A percentile compares a stretch with the other conserved stretches of the same genome.
These are phyloP conservation scores for Beta corolliflora DNA, from an alignment of 179 eudicot genomes.

Conservation along the genomic window DNA sequence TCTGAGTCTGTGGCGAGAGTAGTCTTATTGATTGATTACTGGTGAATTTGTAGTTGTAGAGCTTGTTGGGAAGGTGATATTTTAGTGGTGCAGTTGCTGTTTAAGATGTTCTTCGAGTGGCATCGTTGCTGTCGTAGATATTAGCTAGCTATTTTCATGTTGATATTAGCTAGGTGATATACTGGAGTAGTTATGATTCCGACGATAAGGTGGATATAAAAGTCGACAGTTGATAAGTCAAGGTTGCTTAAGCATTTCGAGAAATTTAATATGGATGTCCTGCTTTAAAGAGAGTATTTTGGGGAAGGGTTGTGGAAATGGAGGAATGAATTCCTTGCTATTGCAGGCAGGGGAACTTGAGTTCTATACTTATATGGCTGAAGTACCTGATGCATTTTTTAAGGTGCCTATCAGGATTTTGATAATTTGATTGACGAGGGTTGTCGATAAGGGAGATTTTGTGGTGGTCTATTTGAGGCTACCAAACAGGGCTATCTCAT, in stretches of 20 bases:
- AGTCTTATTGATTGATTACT: neutral
- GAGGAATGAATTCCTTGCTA: neutral
- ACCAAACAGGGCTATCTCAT: neutral
- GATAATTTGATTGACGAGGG: neutral
- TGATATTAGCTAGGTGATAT: neutral
- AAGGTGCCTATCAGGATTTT: no score
- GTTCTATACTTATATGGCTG: neutral
- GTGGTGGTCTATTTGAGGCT: neutral
- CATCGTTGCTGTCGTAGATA: neutral
- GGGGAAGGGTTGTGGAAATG: neutral
- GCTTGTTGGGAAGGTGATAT: neutral
- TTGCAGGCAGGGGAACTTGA: neutral
- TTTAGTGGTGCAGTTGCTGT: neutral
- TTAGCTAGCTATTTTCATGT: neutral
- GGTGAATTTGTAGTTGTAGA: neutral
- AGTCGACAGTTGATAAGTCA: neutral
- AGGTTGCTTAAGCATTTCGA: neutral
- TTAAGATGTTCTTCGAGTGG: neutral
- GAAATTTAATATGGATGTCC: neutral
- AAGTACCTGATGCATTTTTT: neutral
- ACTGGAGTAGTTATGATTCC: neutral
- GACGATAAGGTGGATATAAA: neutral
- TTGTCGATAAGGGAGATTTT: neutral
- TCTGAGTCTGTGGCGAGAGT: neutral
- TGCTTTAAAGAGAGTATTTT: neutral